Base-by-base conservation (phyloP, 108 stramenopile species). In the Craspedostauros australis region DNA sequence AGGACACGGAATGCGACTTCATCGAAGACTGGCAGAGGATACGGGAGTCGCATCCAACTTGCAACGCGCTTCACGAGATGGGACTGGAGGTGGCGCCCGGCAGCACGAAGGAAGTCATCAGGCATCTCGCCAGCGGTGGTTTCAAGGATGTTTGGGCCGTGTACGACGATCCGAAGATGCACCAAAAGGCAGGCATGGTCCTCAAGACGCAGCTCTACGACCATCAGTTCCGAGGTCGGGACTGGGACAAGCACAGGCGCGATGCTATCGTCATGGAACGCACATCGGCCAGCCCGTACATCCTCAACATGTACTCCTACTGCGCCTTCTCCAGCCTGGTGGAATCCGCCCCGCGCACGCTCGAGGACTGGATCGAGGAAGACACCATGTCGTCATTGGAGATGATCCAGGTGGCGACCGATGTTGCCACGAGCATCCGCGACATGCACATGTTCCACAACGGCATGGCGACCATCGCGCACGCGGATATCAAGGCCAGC, bases 181-280 rank as follows among this genome's bases (percentile, higher is more conserved):
- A 21, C 6, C 9, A 37, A 36, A 16, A 15, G 5, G 18, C 21
- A n/a, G 18, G 8, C 7, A 16, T 23, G 25, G 53, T 54, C 7
- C 26, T 54, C 23, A 54, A 54, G 27, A 54, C 53, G 6, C 39
- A 23, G 4, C 14, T 7, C 22, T 54, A 23, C 53, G 19, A 54
- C 15, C 11, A 41, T 41, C 14, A 41, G 24, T 22, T 39, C 12
- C 2, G 3, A 4, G 11, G 9, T 3, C 26, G 19, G n/a, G 9
- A 39, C 22, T 19, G 31, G 15, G 38, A 22, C 20, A 34, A 34
- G 31, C 3, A 45, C 45, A 5, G 21, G 8, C 48, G 62, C 15
- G 78, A 80, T 41, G 78, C 75, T 18, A 42, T 76, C 11, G 78
- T 75, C 43, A 80, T 80, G 78, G 78, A 80, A 41, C 45, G 66